Evolutionary conservation across 208 protist species (phyloP).

Genomic region (Leishmania aethiopica): DNA sequence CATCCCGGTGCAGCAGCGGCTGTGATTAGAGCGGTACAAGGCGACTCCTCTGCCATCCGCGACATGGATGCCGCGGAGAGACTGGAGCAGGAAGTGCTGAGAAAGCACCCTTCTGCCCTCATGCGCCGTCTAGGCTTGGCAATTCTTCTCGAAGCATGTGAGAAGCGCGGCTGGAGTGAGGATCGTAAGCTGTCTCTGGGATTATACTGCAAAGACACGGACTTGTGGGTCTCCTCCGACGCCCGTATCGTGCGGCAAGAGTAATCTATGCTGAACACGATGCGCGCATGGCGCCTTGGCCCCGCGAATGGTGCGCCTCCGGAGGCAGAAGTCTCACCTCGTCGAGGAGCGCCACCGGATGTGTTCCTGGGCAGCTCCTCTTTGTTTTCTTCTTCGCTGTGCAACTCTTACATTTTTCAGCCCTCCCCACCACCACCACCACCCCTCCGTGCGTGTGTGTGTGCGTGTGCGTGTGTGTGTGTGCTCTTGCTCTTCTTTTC

Average conservation of each 20-base stretch:
- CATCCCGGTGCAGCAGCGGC: slow-evolving; percentile 19
- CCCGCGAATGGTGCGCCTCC: not conserved
- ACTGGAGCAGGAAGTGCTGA: slow-evolving; percentile 15
- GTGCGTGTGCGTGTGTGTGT: not conserved
- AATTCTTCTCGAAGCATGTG: slow-evolving; percentile 1
- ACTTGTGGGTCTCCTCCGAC: slow-evolving; percentile 32
- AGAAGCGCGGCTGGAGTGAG: slow-evolving; percentile 14
- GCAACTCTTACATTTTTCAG: not conserved
- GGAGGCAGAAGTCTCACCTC: not conserved
- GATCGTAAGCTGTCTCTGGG: slow-evolving; percentile 1
- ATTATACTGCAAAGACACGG: slow-evolving; percentile 14
- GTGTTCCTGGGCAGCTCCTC: not conserved
- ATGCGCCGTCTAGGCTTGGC: slow-evolving; percentile 32
- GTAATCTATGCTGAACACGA: not conserved
- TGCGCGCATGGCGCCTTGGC: not conserved
- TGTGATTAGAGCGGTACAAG: slow-evolving; percentile 1
- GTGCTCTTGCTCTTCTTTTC: not conserved
- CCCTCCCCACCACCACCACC: not conserved
- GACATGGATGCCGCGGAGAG: not conserved
- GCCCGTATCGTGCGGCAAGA: slow-evolving; percentile 2
- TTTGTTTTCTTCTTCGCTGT: not conserved
- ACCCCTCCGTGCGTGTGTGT: not conserved
- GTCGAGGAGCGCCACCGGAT: not conserved
- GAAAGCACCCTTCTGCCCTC: slow-evolving; percentile 2
- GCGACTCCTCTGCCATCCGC: not conserved